phyloP scores from a whole-genome alignment of 192 early-diverging fungal species.

The Coemansia reversa region DNA sequence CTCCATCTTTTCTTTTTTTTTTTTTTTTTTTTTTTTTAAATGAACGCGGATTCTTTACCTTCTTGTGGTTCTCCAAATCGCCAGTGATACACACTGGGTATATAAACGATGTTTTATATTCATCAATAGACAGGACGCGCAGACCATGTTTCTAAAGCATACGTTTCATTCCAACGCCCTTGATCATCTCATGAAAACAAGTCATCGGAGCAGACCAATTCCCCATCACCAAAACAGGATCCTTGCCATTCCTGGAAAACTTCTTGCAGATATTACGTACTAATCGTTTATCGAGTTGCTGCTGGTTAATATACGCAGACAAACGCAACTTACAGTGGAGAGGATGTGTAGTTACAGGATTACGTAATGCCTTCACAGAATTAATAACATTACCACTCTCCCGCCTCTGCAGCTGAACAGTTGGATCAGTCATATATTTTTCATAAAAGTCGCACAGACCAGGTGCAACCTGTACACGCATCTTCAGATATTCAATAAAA shows the following conservation, averaged over 20 bases:
- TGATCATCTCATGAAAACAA: slow-evolving; percentile 1
- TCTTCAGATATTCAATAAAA: no score
- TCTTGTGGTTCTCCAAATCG: neutral
- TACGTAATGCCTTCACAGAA: no score
- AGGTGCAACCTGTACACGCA: no score
- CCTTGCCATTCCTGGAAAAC: neutral
- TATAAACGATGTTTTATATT: neutral
- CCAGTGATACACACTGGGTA: neutral
- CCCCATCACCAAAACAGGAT: neutral
- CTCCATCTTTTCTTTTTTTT: neutral
- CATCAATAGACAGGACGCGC: neutral
- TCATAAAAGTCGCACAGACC: no score
- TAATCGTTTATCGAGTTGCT: neutral
- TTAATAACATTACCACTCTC: no score
- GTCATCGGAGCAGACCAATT: slow-evolving; percentile 3
- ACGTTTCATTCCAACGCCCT: neutral
- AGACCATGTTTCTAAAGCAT: neutral
- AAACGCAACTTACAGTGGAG: neutral
- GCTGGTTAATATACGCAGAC: slow-evolving; percentile 1
- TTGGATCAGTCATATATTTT: no score
- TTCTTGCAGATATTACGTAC: neutral
- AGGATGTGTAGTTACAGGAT: no score
- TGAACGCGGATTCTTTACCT: neutral
- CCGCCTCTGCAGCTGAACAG: no score
- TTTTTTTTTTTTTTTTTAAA: neutral